These are phyloP conservation scores for Floccularia luteovirens DNA, from an alignment of 768 basidiomycete species.

Conservation along the genomic window DNA sequence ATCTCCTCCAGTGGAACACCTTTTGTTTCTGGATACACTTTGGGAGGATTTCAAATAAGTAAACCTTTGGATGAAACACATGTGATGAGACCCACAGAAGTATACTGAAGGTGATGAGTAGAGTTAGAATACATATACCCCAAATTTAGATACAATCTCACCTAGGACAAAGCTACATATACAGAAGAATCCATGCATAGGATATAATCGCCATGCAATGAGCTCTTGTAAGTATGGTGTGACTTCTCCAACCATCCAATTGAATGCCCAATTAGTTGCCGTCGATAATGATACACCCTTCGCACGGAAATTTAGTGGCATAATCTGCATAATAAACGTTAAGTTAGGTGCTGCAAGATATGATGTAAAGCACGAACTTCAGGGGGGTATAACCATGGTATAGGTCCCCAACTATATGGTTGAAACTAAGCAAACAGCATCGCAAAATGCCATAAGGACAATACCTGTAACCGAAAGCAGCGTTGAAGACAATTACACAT, in stretches of 20 bases:
- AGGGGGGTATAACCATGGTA: slow-evolving; percentile 86
- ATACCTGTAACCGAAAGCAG: slow-evolving; percentile 84
- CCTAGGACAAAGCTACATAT: slow-evolving; percentile 78
- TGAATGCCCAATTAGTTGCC: slow-evolving; percentile 85
- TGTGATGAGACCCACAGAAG: slow-evolving; percentile 59
- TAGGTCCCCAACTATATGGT: slow-evolving; percentile 66
- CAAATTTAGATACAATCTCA: slow-evolving; percentile 15
- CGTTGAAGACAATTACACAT: slow-evolving; percentile 90
- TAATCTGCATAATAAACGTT: slow-evolving; percentile 45
- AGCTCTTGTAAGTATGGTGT: slow-evolving; percentile 84
- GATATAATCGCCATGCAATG: slow-evolving; percentile 88
- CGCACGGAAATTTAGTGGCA: slow-evolving; percentile 83
- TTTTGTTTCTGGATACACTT: slow-evolving; percentile 84
- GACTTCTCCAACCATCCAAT: slow-evolving; percentile 82
- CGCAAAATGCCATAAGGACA: slow-evolving; percentile 3
- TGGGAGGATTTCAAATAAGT: not conserved
- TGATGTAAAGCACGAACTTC: slow-evolving; percentile 47
- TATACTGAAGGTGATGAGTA: slow-evolving; percentile 40
- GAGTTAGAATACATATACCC: slow-evolving; percentile 2
- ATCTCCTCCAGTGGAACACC: slow-evolving; percentile 87
- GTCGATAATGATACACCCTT: slow-evolving; percentile 96
- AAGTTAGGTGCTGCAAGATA: not conserved
- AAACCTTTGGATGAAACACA: not conserved
- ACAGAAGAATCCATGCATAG: slow-evolving; percentile 94
- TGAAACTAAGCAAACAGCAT: not conserved